Percentiles rank a stretch among this genome's conserved stretches.
These are phyloP conservation scores for Clavispora vitiphila DNA, from an alignment of 805 yeast species.

Conservation along the genomic window DNA sequence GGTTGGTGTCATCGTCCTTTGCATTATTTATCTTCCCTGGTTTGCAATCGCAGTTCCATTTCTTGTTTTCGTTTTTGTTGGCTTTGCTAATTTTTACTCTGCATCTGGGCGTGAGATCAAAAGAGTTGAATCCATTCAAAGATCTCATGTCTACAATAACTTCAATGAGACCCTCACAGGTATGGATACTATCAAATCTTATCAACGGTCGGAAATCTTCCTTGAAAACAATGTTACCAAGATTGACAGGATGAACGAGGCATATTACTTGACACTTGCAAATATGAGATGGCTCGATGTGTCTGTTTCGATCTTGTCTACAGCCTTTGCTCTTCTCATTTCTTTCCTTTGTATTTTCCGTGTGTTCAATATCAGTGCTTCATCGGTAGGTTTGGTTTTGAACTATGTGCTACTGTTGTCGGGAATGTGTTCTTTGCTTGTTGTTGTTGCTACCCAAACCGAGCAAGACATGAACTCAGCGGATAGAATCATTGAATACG, in stretches of 20 bases:
- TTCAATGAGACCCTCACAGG: conserved; percentile 9
- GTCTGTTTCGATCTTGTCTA: neutral
- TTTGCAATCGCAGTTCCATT: conserved; percentile 8
- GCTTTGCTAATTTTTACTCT: conserved; percentile 4
- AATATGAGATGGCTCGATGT: conserved; percentile 7
- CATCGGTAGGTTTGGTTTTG: conserved; percentile 8
- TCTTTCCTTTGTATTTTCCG: conserved; percentile 15
- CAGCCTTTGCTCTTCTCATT: conserved; percentile 4
- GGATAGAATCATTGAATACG: conserved; percentile 11
- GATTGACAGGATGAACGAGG: conserved; percentile 9
- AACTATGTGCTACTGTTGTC: conserved; percentile 6
- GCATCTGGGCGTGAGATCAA: conserved; percentile 10
- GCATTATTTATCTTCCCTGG: conserved; percentile 10
- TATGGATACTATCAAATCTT: conserved; percentile 6
- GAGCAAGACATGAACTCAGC: conserved; percentile 10
- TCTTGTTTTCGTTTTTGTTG: neutral
- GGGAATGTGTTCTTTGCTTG: conserved; percentile 2
- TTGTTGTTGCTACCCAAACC: conserved; percentile 3
- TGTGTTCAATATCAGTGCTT: conserved; percentile 14
- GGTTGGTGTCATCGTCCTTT: conserved; percentile 3
- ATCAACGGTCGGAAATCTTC: neutral
- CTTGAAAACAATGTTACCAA: neutral
- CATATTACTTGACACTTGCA: conserved; percentile 5
- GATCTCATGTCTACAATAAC: conserved; percentile 7
- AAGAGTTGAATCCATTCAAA: conserved; percentile 7